A percentile compares a stretch with the other conserved stretches of the same genome.
Conservation (phyloP, 306 rosid genomes). For the Quercus engelmannii region DNA sequence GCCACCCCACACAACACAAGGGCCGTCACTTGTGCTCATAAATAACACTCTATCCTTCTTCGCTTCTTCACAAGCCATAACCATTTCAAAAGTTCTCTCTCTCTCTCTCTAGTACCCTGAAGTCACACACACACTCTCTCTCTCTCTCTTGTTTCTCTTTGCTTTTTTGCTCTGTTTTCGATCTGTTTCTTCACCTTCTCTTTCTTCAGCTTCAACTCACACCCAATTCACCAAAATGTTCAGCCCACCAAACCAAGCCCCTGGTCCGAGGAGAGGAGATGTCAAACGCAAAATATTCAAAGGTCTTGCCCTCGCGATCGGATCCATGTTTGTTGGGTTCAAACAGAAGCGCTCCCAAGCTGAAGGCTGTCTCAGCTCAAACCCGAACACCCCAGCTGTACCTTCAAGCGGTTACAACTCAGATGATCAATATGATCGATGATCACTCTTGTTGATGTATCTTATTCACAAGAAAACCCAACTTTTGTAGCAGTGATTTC, state of each 20-base stretch:
- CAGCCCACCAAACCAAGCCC: not conserved
- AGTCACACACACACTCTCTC: not conserved
- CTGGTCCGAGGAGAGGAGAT: slow-evolving; percentile 38
- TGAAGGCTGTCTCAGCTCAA: slow-evolving; percentile 16
- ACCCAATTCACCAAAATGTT: not conserved
- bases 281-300: slow-evolving; percentile 29
- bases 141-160: too few relatives aligned
- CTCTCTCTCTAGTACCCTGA: not conserved
- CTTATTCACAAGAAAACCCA: not conserved
- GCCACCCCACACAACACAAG: too few relatives aligned
- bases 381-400: slow-evolving; percentile 18
- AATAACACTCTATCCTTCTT: not conserved
- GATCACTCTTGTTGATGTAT: too few relatives aligned
- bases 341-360: not conserved
- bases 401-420: slow-evolving; percentile 9
- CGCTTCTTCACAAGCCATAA: too few relatives aligned
- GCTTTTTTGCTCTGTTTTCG: not conserved
- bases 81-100: not conserved
- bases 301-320: not conserved
- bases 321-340: not conserved
- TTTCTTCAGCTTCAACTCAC: not conserved
- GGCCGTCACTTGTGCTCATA: too few relatives aligned
- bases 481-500: not conserved
- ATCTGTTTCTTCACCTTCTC: not conserved
- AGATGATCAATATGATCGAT: not conserved